Percentiles rank a stretch among this genome's conserved stretches.
Conservation (phyloP, 2,329 filamentous ascomycete species). For the Nakataea oryzae region DNA sequence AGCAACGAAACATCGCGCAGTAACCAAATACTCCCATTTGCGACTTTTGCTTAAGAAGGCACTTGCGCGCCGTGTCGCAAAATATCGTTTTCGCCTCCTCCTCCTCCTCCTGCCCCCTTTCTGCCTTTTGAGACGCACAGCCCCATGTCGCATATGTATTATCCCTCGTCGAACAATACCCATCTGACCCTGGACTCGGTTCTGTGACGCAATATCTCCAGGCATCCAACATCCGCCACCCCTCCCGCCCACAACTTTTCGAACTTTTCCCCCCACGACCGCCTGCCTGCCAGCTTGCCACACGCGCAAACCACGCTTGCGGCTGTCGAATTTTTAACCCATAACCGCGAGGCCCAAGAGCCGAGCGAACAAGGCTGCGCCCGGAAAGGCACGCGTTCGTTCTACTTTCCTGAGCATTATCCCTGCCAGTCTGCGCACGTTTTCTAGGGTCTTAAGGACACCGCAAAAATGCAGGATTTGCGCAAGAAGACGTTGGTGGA, state of each 20-base stretch:
- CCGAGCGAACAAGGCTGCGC: background rate
- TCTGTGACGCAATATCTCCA: background rate
- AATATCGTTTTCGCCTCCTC: background rate
- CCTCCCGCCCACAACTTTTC: background rate
- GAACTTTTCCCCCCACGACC: background rate
- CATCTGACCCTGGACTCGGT: background rate
- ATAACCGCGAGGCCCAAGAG: background rate
- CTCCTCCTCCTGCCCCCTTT: background rate
- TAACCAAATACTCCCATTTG: background rate
- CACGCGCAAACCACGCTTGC: background rate
- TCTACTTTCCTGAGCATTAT: background rate
- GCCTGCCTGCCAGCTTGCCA: background rate
- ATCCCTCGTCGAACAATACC: background rate
- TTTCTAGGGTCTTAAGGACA: slow-evolving; percentile 1
- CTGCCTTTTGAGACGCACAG: background rate
- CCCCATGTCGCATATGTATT: background rate
- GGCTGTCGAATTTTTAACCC: background rate
- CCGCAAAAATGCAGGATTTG: slow-evolving; percentile 49
- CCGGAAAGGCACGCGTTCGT: background rate
- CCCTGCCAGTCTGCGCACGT: background rate
- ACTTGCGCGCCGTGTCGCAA: background rate
- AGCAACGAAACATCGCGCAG: background rate
- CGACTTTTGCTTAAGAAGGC: background rate
- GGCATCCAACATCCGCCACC: background rate
- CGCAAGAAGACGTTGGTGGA: slow-evolving; percentile 59